Evolutionary conservation across 345 rosid species (phyloP), one percentile per base, ranked within the genome.

Genomic region (Salix viminalis): DNA sequence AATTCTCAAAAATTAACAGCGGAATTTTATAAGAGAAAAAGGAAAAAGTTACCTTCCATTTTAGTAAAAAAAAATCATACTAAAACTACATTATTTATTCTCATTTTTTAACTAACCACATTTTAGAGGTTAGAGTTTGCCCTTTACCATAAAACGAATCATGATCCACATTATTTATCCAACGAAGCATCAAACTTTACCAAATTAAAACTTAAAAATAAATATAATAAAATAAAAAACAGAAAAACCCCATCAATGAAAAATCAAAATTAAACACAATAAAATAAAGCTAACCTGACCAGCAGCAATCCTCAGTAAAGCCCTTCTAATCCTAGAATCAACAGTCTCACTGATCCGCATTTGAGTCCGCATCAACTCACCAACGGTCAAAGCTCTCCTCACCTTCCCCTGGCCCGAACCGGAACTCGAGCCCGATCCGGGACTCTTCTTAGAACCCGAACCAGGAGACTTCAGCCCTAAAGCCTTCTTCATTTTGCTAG

Each of bases 401-500:
- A 82, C 26, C 84, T 90, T 93, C 32, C 87, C 92, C 60, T 65
- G 83, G 23, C 88, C 89, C 7, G 93, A 88, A n/a, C 90, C 88
- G 0, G 50, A 46, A 46, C 50, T 14, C 50, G 86, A 75, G 15
- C 86, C 91, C 44, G 92, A 89, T 1, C 93, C 91, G 32, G 92
- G 90, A 50, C 91, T 89, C 82, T 83, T 91, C 76, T 73, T 90
- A 14, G 97, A 86, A 73, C 85, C 89, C 23, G 95, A 89, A 26
- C 87, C 74, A 0, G 99, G 94, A 2, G 97, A 91, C 82, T 84
- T 91, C 80, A 96, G 81, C 32, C 99, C 98, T 26, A 96, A 82
- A 18, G 97, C 98, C 74, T 90, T 96, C 89, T 96, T 96, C 97
- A 96, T 90, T 85, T 90, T 91, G 81, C 96, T 92, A 0, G 99